These are phyloP conservation scores for Colletotrichum coccodes DNA, from an alignment of 2,329 filamentous ascomycete species.

Conservation along the genomic window DNA sequence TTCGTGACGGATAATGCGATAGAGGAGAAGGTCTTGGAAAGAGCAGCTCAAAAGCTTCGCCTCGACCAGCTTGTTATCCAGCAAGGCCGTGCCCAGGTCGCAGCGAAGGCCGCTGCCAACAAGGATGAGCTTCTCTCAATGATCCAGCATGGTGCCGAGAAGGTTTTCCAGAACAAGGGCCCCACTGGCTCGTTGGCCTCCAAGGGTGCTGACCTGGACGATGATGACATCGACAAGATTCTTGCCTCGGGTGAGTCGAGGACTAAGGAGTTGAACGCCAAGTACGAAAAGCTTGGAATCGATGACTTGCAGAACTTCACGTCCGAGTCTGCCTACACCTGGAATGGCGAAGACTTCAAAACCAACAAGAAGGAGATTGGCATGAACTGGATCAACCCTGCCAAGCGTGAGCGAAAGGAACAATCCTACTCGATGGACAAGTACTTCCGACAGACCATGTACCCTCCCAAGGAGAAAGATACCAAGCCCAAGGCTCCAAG, in stretches of 20 bases:
- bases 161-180: slow-evolving; percentile 84
- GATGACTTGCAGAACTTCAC: slow-evolving; percentile 98
- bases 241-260: slow-evolving; percentile 86
- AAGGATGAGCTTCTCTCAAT: slow-evolving; percentile 97
- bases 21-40: slow-evolving; percentile 96
- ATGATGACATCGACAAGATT: slow-evolving; percentile 92
- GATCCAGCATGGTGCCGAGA: slow-evolving; percentile 99
- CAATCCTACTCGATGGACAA: slow-evolving; percentile 99
- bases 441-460: slow-evolving; percentile 93
- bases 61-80: slow-evolving; percentile 98
- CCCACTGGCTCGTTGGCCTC: slow-evolving; percentile 68
- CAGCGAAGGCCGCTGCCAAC: slow-evolving; percentile 89
- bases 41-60: slow-evolving; percentile 95
- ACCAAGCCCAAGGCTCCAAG: slow-evolving; percentile 95
- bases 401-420: slow-evolving; percentile 98
- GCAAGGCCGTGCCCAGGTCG: slow-evolving; percentile 91
- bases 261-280: slow-evolving; percentile 89
- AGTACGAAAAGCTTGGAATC: slow-evolving; percentile 96
- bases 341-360: slow-evolving; percentile 97
- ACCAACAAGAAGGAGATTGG: slow-evolving; percentile 92
- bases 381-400: slow-evolving; percentile 96
- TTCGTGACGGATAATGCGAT: slow-evolving; percentile 99
- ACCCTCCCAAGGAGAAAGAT: slow-evolving; percentile 82
- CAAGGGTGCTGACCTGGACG: slow-evolving; percentile 73
- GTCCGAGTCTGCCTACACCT: slow-evolving; percentile 97